Evolutionary conservation across 2,329 filamentous ascomycete species (phyloP), one percentile per base, ranked within the genome.

Genomic region (Aureobasidium sp.): DNA sequence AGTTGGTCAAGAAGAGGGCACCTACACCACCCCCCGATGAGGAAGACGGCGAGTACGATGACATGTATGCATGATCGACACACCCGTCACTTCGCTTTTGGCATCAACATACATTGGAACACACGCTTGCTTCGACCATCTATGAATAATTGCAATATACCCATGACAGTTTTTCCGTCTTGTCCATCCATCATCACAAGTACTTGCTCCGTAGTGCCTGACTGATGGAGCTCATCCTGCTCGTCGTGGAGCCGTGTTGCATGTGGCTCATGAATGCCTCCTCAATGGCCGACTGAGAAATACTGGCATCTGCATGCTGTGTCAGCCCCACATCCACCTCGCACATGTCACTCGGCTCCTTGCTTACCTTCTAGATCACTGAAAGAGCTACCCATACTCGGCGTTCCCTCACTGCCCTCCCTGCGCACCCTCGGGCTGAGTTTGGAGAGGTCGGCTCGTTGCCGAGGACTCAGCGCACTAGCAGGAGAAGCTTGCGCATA

Each of bases 341-440:
- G n/a, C n/a, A n/a, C n/a, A n/a, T 11, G 14, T 25, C 40, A 25
- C n/a, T 6, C 2, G 8, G 16, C 6, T 17, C 5, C 24, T 21
- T 35, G 62, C 64, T 59, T 67, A 78, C 86, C 86, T 65, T 91
- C 88, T 38, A 94, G 76, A 70, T 93, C 88, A 68, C 86, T 91
- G 62, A 89, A 93, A 61, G 86, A 90, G 66, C 87, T 91, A 1
- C 87, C 86, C 82, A 90, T 89, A 61, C 85, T 89, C 1, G 84
- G 85, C 12, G 83, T 85, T 12, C 84, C 84, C 57, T 89, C 85
- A 62, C 84, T 88, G 11, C 80, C 80, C 57, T 85, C 82, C 11
- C 76, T 74, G 56, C 76, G 77, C 7, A 69, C 70, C 7, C 70
- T 68, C 1, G 80, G 78, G 60, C 77, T 81, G 39, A 78, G 71